phyloP scores from a whole-genome alignment of 371 early-diverging fungal genomes.

The Parasitella parasitica region DNA sequence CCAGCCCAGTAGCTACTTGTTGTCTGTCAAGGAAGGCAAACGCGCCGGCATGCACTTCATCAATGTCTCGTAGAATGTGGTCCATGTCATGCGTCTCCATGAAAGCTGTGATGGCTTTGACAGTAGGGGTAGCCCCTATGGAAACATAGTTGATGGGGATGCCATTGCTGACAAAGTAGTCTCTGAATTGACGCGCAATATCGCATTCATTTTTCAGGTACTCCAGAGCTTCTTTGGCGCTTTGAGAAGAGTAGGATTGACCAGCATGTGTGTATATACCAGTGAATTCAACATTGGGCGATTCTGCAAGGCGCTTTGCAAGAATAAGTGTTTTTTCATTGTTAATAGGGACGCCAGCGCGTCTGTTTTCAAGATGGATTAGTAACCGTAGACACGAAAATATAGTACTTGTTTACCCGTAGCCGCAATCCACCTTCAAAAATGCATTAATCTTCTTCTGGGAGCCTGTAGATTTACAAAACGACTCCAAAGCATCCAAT shows the following conservation, averaged over 20 bases:
- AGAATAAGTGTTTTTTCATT: slow-evolving; percentile 21
- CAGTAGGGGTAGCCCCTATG: slow-evolving; percentile 51
- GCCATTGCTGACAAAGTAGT: slow-evolving; percentile 19
- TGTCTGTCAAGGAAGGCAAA: slow-evolving; percentile 42
- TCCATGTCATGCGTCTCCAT: slow-evolving; percentile 14
- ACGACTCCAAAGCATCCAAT: slow-evolving; percentile 38
- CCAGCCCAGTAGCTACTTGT: slow-evolving; percentile 38
- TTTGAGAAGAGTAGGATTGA: slow-evolving; percentile 39
- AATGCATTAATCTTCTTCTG: slow-evolving; percentile 25
- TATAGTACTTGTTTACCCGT: slow-evolving; percentile 27
- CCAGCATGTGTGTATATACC: slow-evolving; percentile 50
- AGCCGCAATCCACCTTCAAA: slow-evolving; percentile 46
- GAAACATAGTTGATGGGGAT: slow-evolving; percentile 26
- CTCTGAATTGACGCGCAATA: slow-evolving; percentile 28
- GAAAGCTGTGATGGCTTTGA: slow-evolving; percentile 19
- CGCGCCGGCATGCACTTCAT: slow-evolving; percentile 47
- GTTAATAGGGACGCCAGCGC: slow-evolving; percentile 41
- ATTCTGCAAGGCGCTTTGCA: slow-evolving; percentile 34
- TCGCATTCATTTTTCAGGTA: slow-evolving; percentile 38
- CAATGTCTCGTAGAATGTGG: slow-evolving; percentile 29
- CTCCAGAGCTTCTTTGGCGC: slow-evolving; percentile 20
- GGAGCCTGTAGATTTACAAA: slow-evolving; percentile 5
- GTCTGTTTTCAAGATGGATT: slow-evolving; percentile 15
- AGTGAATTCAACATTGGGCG: slow-evolving; percentile 20
- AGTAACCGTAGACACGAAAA: neutral